phyloP scores from a whole-genome alignment of 192 early-diverging fungal genomes.

The Powellomyces hirtus region DNA sequence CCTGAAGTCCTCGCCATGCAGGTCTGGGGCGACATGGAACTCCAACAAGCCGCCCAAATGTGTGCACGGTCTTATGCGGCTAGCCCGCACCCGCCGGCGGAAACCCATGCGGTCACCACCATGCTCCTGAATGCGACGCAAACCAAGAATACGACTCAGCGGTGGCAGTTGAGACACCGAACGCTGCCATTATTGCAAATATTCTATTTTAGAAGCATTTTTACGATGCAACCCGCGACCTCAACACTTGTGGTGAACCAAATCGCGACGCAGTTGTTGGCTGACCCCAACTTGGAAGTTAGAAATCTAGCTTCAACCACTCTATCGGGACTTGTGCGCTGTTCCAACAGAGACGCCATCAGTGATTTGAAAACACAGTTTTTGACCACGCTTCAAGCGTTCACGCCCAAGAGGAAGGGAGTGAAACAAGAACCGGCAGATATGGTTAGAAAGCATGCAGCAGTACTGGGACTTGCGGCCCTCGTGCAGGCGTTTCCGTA shows the following conservation, averaged over 20 bases:
- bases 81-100: constrained; percentile 47
- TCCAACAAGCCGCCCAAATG: constrained; percentile 56
- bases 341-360: constrained; percentile 69
- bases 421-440: not conserved
- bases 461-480: constrained; percentile 85
- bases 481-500: constrained; percentile 92
- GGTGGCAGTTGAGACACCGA: constrained; percentile 80
- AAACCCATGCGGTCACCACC: constrained; percentile 52
- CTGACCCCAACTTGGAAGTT: constrained; percentile 87
- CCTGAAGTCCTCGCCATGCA: constrained; percentile 68
- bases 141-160: not conserved
- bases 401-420: not conserved
- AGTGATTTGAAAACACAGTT: constrained; percentile 42
- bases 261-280: constrained; percentile 60
- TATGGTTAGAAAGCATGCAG: constrained; percentile 59
- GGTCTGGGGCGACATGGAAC: constrained; percentile 70
- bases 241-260: constrained; percentile 65
- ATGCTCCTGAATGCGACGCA: constrained; percentile 51
- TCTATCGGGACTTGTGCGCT: constrained; percentile 73
- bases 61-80: constrained; percentile 53
- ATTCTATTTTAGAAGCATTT: constrained; percentile 83
- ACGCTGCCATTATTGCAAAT: constrained; percentile 82
- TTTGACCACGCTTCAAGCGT: not conserved
- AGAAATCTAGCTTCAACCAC: constrained; percentile 73
- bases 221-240: constrained; percentile 58